These are phyloP conservation scores for Solanum piurae DNA, from an alignment of 257 asterid genomes.

Conservation along the genomic window DNA sequence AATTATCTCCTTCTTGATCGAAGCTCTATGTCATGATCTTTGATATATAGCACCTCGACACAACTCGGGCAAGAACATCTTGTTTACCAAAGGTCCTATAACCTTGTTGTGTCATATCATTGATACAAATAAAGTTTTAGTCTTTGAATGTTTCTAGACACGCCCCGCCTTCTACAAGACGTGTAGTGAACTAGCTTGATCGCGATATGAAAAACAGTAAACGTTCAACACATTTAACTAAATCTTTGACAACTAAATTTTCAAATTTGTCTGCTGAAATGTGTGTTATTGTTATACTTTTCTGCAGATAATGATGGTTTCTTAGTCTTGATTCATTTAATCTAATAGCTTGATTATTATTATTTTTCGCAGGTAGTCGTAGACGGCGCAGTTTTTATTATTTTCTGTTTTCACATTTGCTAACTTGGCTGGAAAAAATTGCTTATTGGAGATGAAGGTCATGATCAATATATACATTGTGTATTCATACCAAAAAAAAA, in stretches of 20 bases:
- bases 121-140: neutral
- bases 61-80: no score
- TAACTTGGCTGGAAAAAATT: neutral
- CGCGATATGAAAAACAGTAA: neutral
- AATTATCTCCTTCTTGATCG: neutral
- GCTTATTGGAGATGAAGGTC: neutral
- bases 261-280: neutral
- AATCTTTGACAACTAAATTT: neutral
- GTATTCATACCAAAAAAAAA: neutral
- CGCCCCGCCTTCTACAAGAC: neutral
- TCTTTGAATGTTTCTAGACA: neutral
- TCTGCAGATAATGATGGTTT: neutral
- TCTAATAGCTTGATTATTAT: neutral
- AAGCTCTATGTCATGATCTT: neutral
- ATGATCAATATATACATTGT: neutral
- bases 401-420: neutral
- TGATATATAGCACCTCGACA: neutral
- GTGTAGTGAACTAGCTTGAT: neutral
- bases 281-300: neutral
- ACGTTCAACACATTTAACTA: neutral
- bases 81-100: neutral
- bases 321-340: neutral
- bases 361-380: neutral
- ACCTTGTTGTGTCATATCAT: neutral
- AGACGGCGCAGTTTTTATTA: neutral